These are phyloP conservation scores for Ulvella scutata DNA, from an alignment of 139 green algal species.

Conservation along the genomic window DNA sequence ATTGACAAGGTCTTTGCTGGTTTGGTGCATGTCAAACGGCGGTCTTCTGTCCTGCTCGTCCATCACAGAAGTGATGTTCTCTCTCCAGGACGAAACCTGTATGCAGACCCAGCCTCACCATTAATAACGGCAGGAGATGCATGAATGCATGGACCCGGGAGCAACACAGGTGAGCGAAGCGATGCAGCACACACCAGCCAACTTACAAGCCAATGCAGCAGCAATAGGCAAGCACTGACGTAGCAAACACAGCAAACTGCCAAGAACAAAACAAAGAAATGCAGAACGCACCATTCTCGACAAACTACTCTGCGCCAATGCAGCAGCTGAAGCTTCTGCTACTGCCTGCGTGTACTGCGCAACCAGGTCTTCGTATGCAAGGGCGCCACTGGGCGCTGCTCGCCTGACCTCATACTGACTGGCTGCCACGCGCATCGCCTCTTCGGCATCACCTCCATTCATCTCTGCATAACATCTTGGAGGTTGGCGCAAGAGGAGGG, in stretches of 20 bases:
- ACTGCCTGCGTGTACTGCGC: background rate
- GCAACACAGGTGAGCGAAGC: background rate
- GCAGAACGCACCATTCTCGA: background rate
- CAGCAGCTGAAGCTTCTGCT: background rate
- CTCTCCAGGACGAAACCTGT: background rate
- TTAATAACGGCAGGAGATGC: background rate
- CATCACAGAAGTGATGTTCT: background rate
- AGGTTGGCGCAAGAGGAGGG: too few species aligned
- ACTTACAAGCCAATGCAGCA: background rate
- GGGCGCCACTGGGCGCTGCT: background rate
- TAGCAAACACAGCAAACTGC: background rate
- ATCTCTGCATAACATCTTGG: too few species aligned
- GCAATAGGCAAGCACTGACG: background rate
- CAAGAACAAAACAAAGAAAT: background rate
- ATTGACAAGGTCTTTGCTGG: background rate
- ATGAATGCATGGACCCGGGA: background rate
- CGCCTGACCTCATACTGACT: too few species aligned
- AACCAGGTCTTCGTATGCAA: background rate
- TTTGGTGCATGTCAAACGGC: background rate
- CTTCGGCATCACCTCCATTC: too few species aligned
- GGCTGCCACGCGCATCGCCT: too few species aligned
- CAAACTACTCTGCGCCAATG: background rate
- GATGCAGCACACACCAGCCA: background rate
- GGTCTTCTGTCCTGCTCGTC: background rate
- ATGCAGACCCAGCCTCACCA: background rate